Evolutionary conservation across 2,329 filamentous ascomycete genomes (phyloP), one percentile per base, ranked within the genome.

Genomic region (Colletotrichum sp.): DNA sequence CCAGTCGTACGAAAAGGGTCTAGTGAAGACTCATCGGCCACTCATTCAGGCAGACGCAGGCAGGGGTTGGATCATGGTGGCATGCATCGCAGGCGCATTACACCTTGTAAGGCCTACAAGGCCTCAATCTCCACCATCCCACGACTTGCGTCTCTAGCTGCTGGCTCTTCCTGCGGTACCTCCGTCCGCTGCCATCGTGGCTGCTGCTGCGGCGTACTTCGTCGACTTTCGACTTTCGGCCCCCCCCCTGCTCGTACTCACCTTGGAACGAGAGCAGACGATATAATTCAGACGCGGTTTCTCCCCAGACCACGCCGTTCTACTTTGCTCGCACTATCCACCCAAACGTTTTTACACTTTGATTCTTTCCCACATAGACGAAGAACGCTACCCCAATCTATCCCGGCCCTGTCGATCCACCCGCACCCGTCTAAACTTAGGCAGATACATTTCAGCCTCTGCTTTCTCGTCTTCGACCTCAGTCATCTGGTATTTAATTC

Each of bases 1-100:
- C 29, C 30, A 15, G 16, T 19, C 59, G 36, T 25, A 72, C 69
- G 25, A 72, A 75, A 72, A 7, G 15, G 63, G 73, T 15, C 19
- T 68, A 72, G 73, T 57, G 27, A 73, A 69, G 57, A 76, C 74
- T 76, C 74, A 76, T 66, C 74, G 64, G 65, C 64, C 70, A 69
- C 64, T 65, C 49, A 22, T 44, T 49, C 62, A 76, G 74, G 74
- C 74, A 76, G 74, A 72, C 69, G 64, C 36, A 44, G 64, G 64
- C 74, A 76, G 73, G 73, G 69, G 68, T 25, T 57, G 19, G 32
- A 52, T 59, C 25, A 63, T 59, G 44, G 27, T 11, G 70, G 32
- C 15, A 67, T 71, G 70, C 29, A 34, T 32, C 9, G 29, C 27
- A 75, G 49, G 61, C 49, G 67, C 52, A 61, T 39, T 55, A 27